Base-by-base conservation (phyloP, 345 rosid species). In the Moricandia moricandioides region DNA sequence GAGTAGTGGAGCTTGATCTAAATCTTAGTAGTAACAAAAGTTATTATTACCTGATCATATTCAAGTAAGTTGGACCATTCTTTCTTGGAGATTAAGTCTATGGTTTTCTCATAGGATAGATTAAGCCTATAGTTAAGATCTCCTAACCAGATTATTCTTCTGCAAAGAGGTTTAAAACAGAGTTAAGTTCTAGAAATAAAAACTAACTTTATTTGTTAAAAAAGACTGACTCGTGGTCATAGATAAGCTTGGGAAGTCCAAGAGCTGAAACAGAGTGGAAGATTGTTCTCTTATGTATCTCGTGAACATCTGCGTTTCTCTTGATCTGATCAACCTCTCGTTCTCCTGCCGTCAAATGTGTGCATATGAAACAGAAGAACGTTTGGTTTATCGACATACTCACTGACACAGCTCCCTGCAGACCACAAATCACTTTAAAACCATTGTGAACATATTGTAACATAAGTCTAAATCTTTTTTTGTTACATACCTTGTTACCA, bases 371-470 rank as follows among this genome's bases (percentile, higher is more conserved):
- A 81, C 97, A 94, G 70, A 89, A 88, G 63, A 81, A 75, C 29
- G 99, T 94, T 81, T 94, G 97, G 79, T 94, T 77, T 80, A 94
- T 84, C 14, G 99, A 91, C 96, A 94, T 85, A 72, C 97, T 94
- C 83, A 91, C 96, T 12, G 99, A 88, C 79, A 94, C 68, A 24
- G 99, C 89, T 81, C 99, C 99, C 99, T 94, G 88, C 34, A 72
- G 0, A 59, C n/a, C 47, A 72, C 21, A 66, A 49, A 34, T 18
- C 66, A 57, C 33, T 9, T 63, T 7, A 31, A 12, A 24, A 13
- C 29, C 24, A 49, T 27, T n/a, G 16, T 47, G 14, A 54, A 62
- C 3, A 55, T 52, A 11, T 39, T 62, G 7, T 10, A 16, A 16
- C 37, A 57, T 11, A 58, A 14, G 6, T 13, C 17, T 14, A 45